Evolutionary conservation across 805 yeast species (phyloP).

Genomic region (Torulaspora quercuum): DNA sequence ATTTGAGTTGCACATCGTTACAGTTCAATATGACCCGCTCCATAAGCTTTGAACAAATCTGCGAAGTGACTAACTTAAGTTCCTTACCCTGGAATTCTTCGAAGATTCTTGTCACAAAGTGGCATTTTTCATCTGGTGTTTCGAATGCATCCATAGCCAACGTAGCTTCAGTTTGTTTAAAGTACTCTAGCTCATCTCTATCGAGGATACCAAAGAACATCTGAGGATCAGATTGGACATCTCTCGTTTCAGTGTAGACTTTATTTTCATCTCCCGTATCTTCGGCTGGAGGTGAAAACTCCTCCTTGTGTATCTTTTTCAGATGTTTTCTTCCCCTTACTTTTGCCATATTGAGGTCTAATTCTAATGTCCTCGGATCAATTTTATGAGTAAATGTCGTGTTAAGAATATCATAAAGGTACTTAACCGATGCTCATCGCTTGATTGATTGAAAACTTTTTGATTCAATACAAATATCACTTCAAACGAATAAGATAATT

Average conservation of each 20-base stretch:
- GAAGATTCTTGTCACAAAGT: conserved; percentile 72
- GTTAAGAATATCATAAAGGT: background rate
- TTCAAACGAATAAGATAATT: no score
- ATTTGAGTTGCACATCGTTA: conserved; percentile 59
- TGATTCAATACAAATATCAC: conserved; percentile 2
- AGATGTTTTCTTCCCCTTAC: conserved; percentile 44
- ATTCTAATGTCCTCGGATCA: no score
- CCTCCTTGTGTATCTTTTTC: conserved; percentile 29
- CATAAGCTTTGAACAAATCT: conserved; percentile 87
- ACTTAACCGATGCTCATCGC: conserved; percentile 8
- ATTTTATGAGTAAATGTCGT: no score
- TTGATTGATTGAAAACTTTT: conserved; percentile 11
- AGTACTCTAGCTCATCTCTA: conserved; percentile 80
- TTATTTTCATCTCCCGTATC: conserved; percentile 7
- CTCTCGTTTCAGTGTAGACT: conserved; percentile 13
- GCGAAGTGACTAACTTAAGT: conserved; percentile 86
- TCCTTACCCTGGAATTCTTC: conserved; percentile 89
- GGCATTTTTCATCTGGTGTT: conserved; percentile 62
- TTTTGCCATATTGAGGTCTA: conserved; percentile 26
- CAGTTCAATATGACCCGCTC: conserved; percentile 78
- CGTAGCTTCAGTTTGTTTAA: conserved; percentile 87
- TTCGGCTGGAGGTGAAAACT: conserved; percentile 22
- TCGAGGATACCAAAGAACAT: conserved; percentile 87
- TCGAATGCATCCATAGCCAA: conserved; percentile 77
- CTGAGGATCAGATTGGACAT: conserved; percentile 17